Evolutionary conservation across 805 yeast species (phyloP).

Genomic region (Candida corydali): DNA sequence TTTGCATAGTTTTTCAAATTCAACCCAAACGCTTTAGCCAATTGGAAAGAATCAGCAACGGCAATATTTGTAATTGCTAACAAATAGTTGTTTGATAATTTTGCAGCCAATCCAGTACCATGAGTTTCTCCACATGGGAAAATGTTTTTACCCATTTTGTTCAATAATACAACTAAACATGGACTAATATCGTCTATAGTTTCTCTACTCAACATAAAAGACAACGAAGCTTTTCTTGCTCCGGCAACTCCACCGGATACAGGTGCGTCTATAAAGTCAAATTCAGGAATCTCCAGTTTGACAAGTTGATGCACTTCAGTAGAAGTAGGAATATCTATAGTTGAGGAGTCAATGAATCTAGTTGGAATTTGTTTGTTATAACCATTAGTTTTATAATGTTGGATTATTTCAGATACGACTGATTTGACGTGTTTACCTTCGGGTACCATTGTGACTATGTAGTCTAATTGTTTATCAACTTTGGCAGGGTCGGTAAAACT

Average conservation of each 20-base stretch:
- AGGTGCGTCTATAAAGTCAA: conserved; percentile 51
- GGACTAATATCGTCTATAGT: conserved; percentile 26
- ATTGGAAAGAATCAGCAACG: conserved; percentile 51
- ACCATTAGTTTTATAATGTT: conserved; percentile 19
- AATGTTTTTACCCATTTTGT: conserved; percentile 45
- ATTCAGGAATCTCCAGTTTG: conserved; percentile 24
- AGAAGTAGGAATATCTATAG: conserved; percentile 49
- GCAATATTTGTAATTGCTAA: conserved; percentile 52
- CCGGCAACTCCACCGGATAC: conserved; percentile 56
- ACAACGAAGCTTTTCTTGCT: conserved; percentile 47
- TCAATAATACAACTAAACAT: conserved; percentile 24
- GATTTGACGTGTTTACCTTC: conserved; percentile 47
- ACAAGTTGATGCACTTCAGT: conserved; percentile 34
- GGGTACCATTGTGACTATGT: conserved; percentile 50
- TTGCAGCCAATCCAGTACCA: conserved; percentile 53
- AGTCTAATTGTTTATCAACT: conserved; percentile 34
- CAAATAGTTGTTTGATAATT: conserved; percentile 49
- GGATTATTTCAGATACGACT: conserved; percentile 36
- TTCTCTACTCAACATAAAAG: conserved; percentile 48
- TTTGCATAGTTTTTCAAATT: conserved; percentile 44
- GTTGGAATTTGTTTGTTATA: conserved; percentile 3
- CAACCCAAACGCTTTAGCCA: conserved; percentile 47
- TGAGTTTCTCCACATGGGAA: conserved; percentile 47
- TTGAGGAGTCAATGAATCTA: conserved; percentile 46
- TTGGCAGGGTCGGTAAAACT: conserved; percentile 20